Percentiles rank a stretch among this genome's conserved stretches.
phyloP scores from a whole-genome alignment of 129 eudicot genomes.

The Helichrysum umbraculigerum region DNA sequence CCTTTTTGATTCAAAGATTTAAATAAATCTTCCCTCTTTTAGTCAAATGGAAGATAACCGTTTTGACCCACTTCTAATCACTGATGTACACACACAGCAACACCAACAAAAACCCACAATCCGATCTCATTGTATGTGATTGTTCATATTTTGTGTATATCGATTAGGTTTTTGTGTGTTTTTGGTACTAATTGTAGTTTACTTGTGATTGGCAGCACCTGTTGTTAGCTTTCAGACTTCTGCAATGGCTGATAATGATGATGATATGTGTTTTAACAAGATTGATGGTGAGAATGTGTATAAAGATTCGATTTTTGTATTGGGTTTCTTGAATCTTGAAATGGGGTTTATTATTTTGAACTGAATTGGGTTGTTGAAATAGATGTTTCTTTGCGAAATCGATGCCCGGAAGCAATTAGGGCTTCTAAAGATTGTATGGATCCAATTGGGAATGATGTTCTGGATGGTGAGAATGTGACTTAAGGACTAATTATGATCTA shows the following conservation, averaged over 20 bases:
- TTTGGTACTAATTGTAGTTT: neutral
- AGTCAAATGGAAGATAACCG: constrained; percentile 62
- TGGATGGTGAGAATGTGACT: constrained; percentile 39
- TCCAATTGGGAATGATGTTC: constrained; percentile 37
- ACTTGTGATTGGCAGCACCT: constrained; percentile 38
- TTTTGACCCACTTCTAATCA: constrained; percentile 80
- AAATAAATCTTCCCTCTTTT: constrained; percentile 39
- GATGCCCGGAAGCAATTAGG: constrained; percentile 15
- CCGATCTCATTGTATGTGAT: constrained; percentile 33
- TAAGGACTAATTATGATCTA: neutral
- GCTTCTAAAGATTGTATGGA: constrained; percentile 34
- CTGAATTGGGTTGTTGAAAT: neutral
- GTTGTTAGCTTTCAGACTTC: constrained; percentile 38
- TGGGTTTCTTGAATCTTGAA: constrained; percentile 15
- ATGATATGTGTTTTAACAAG: constrained; percentile 29
- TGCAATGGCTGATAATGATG: constrained; percentile 41
- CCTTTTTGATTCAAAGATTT: constrained; percentile 40
- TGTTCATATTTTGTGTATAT: neutral
- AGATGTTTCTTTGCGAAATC: constrained; percentile 27
- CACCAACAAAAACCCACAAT: constrained; percentile 22
- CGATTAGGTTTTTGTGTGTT: constrained; percentile 18
- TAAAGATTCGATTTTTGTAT: constrained; percentile 9
- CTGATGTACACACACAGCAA: constrained; percentile 66
- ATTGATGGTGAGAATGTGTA: constrained; percentile 46
- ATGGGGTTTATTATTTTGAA: neutral